Base-by-base conservation (phyloP, 2,329 filamentous ascomycete species). In the Penicillium sp. region DNA sequence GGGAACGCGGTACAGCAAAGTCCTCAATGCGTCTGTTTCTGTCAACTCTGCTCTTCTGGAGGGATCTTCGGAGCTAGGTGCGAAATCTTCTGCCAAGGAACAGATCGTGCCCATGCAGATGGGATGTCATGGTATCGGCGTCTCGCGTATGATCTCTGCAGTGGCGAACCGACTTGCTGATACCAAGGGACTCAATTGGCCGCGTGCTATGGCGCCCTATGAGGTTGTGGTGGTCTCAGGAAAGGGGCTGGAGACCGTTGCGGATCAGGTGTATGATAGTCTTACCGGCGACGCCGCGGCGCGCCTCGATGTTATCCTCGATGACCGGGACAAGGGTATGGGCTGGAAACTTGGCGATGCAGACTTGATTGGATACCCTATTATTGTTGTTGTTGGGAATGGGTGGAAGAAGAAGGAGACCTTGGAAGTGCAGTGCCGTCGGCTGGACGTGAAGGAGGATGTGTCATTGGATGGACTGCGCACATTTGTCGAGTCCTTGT, bases 111-210 rank as follows among this genome's bases (percentile, higher is more conserved):
- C 86, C 0, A 82, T 96, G 67, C 85, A 96, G 62, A 99, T 99
- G 94, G 94, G 94, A 53, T 99, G 94, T 71, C 91, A 97, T 69
- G 94, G 94, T 1, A 95, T 99, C 59, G 94, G 94, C 2, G 85
- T 99, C 18, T 96, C 92, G 5, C 88, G 94, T 43, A 86, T 99
- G 65, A 87, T 99, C 59, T 92, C 88, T 9, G 91, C 94, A 1
- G 85, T 94, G 1, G 92, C 92, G 1, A 88, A 93, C 61, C 82
- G 88, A 38, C 79, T 91, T 10, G 81, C 85, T 0, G 90, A 96
- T 63, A 69, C 81, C 3, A 83, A 78, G 67, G 94, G 92, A 0
- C 80, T 97, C 8, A 91, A 90, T 66, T 99, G 94, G 94, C 94
- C 94, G 0, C 81, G 87, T 6, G 85, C 79, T 10, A 92, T 97